phyloP scores from a whole-genome alignment of 805 yeast genomes.

The Yarrowia sp. region DNA sequence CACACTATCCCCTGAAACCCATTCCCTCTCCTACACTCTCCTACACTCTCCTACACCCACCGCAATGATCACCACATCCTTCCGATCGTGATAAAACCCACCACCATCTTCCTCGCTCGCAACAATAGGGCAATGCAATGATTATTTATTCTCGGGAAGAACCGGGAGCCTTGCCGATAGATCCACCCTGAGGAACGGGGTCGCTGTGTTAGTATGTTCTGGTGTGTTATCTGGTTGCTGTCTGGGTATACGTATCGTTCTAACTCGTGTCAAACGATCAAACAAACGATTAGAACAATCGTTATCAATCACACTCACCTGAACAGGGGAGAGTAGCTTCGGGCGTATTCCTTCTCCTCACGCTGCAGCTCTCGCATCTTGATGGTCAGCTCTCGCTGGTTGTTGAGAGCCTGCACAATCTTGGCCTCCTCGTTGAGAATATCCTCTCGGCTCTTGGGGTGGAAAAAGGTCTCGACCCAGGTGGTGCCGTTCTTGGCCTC shows the following conservation, averaged over 20 bases:
- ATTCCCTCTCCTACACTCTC: too few species aligned
- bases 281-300: too few species aligned
- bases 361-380: not conserved
- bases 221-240: too few species aligned
- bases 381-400: conserved; percentile 33
- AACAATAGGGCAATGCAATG: conserved; percentile 41
- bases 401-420: conserved; percentile 28
- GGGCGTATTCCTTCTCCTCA: conserved; percentile 32
- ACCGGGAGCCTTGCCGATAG: conserved; percentile 39
- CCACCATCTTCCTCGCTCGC: not conserved
- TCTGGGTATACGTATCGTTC: too few species aligned
- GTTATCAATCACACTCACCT: conserved; percentile 10
- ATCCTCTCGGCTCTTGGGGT: conserved; percentile 35
- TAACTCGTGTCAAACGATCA: too few species aligned
- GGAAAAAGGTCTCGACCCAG: conserved; percentile 24
- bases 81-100: not conserved
- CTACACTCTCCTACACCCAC: too few species aligned
- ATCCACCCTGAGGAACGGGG: conserved; percentile 39
- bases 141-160: conserved; percentile 37
- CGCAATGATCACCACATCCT: too few species aligned
- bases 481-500: conserved; percentile 34
- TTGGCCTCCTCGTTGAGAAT: conserved; percentile 36
- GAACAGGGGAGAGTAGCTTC: conserved; percentile 28
- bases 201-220: conserved; percentile 29
- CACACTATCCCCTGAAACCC: too few species aligned